Evolutionary conservation across 768 basidiomycete species (phyloP).

Genomic region (Pisolithus microcarpus): DNA sequence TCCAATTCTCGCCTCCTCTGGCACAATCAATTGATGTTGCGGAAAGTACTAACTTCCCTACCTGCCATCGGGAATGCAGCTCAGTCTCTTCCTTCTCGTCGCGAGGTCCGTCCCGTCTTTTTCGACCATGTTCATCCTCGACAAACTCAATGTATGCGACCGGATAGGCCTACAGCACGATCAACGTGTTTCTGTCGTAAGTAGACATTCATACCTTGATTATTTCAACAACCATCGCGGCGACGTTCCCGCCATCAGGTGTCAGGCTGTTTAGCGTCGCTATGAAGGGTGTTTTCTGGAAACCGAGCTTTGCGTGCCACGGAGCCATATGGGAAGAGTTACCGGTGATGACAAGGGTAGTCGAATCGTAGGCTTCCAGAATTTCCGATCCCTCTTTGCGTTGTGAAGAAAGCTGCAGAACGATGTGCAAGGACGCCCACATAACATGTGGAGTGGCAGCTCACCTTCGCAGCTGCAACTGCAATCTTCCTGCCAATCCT

Average conservation of each 20-base stretch:
- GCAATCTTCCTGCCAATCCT: constrained; percentile 78
- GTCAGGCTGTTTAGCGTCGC: constrained; percentile 75
- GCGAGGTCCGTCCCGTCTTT: constrained; percentile 52
- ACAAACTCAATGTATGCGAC: constrained; percentile 73
- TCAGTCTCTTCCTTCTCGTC: constrained; percentile 62
- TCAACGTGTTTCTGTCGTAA: neutral
- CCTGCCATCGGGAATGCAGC: constrained; percentile 64
- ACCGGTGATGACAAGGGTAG: constrained; percentile 60
- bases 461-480: constrained; percentile 71
- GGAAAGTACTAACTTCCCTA: constrained; percentile 24
- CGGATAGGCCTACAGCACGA: constrained; percentile 48
- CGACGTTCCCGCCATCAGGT: constrained; percentile 71
- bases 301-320: constrained; percentile 88
- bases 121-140: constrained; percentile 42
- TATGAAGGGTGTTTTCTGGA: constrained; percentile 56
- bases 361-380: constrained; percentile 69
- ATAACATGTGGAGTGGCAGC: constrained; percentile 16
- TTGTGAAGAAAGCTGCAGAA: constrained; percentile 54
- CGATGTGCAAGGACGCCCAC: neutral
- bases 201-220: constrained; percentile 41
- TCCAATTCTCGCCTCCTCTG: constrained; percentile 56
- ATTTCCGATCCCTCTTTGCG: constrained; percentile 75
- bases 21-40: neutral
- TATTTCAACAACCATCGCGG: constrained; percentile 68
- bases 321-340: constrained; percentile 82